Conservation (phyloP, 2,329 filamentous ascomycete species). For the Pseudogymnoascus destructans region DNA sequence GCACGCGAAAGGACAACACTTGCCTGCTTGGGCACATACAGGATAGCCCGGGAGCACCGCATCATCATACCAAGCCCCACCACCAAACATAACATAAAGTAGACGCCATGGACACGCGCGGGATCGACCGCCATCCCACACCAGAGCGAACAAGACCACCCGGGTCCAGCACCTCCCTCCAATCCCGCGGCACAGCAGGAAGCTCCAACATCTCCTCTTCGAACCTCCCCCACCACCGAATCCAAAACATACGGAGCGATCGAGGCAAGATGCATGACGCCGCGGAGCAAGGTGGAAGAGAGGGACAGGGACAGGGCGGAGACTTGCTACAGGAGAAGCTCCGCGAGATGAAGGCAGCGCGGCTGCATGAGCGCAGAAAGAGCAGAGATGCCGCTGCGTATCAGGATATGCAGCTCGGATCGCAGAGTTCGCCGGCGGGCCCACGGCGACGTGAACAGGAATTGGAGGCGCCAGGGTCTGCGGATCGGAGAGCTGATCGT, state of each 20-base stretch:
- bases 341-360: conserved; percentile 25
- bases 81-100: conserved; percentile 3
- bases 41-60: background rate
- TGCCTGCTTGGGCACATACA: conserved; percentile 1
- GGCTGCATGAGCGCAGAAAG: conserved; percentile 17
- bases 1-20: background rate
- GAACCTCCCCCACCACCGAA: conserved; percentile 7
- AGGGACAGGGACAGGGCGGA: background rate
- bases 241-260: conserved; percentile 4
- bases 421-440: conserved; percentile 23
- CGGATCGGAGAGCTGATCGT: conserved; percentile 14
- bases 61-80: background rate
- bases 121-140: background rate
- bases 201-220: conserved; percentile 1
- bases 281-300: background rate
- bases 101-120: background rate
- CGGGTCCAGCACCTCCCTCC: background rate
- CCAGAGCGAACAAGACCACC: conserved; percentile 6
- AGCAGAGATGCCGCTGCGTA: conserved; percentile 18
- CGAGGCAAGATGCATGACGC: conserved; percentile 1
- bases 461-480: conserved; percentile 21
- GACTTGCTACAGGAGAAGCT: conserved; percentile 25
- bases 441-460: conserved; percentile 19
- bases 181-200: background rate
- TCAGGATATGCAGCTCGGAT: conserved; percentile 13